A percentile compares a stretch with the other conserved stretches of the same genome.
These are phyloP conservation scores for Citrus unshiu DNA, from an alignment of 345 rosid species.

Conservation along the genomic window DNA sequence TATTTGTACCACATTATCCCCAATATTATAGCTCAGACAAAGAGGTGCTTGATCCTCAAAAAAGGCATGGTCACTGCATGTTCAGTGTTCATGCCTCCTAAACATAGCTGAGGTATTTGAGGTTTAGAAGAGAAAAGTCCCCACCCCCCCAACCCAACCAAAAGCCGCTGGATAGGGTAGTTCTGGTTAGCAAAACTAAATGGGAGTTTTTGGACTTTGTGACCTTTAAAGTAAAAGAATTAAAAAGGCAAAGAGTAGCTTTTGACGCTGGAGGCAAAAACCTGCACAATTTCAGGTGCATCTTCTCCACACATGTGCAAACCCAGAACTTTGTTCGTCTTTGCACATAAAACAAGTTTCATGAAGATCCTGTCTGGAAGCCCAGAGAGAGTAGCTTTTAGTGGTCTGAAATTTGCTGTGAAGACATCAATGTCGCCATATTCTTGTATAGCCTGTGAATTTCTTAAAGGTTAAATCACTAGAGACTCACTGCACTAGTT, in stretches of 20 bases:
- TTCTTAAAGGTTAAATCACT: conserved; percentile 14
- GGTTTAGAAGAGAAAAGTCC: neutral
- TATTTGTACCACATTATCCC: neutral
- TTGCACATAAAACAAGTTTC: conserved; percentile 87
- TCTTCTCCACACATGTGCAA: conserved; percentile 97
- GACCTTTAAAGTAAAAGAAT: neutral
- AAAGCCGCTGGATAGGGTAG: too few species aligned
- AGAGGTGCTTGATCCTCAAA: neutral
- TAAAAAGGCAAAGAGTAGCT: neutral
- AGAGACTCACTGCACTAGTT: conserved; percentile 8
- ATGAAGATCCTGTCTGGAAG: conserved; percentile 88
- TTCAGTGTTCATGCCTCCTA: neutral
- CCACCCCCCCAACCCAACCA: too few species aligned
- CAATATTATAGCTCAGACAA: neutral
- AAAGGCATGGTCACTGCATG: neutral
- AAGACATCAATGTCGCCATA: conserved; percentile 77
- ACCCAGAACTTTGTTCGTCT: conserved; percentile 71
- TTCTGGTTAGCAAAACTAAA: neutral
- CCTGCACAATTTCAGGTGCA: conserved; percentile 91
- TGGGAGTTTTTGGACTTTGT: too few species aligned
- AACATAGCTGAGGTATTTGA: neutral
- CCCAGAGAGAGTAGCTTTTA: conserved; percentile 96
- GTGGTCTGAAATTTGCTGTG: conserved; percentile 88
- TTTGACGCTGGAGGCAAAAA: conserved; percentile 11
- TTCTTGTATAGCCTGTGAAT: conserved; percentile 68